A percentile compares a stretch with the other conserved stretches of the same genome.
phyloP scores from a whole-genome alignment of 2,329 filamentous ascomycete species.

The Zasmidium citrigriseum region DNA sequence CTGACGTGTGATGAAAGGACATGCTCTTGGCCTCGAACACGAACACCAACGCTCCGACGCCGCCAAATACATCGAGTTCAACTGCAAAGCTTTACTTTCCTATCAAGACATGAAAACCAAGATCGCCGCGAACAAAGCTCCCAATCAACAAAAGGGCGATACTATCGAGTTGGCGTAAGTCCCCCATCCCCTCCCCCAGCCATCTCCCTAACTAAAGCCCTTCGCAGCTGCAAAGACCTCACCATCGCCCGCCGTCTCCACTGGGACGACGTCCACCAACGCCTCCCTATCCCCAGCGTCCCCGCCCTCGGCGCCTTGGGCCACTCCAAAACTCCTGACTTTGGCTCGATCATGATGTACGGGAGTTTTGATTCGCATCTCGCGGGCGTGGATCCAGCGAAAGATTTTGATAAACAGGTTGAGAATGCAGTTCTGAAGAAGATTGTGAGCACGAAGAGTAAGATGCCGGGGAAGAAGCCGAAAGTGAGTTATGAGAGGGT shows the following conservation, averaged over 20 bases:
- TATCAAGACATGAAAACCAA: neutral
- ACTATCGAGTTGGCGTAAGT: neutral
- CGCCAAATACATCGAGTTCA: conserved; percentile 2
- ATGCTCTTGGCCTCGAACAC: conserved; percentile 2
- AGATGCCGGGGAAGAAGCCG: neutral
- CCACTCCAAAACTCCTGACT: neutral
- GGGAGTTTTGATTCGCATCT: neutral
- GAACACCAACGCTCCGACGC: neutral
- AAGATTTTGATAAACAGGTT: neutral
- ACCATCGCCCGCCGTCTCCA: neutral
- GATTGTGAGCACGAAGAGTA: neutral
- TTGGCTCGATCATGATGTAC: conserved; percentile 6
- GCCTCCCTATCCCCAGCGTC: neutral
- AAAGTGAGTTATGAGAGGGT: neutral
- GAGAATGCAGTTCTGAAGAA: neutral
- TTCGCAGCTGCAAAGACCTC: neutral
- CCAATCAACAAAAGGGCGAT: neutral
- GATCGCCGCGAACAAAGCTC: neutral
- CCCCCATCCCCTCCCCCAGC: neutral
- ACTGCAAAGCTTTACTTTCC: neutral
- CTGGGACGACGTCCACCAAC: neutral
- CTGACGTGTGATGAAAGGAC: neutral
- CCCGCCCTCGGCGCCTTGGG: neutral
- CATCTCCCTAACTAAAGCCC: neutral
- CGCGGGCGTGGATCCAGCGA: neutral